phyloP scores from a whole-genome alignment of 2,329 filamentous ascomycete species.

The Colletotrichum theobromicola region DNA sequence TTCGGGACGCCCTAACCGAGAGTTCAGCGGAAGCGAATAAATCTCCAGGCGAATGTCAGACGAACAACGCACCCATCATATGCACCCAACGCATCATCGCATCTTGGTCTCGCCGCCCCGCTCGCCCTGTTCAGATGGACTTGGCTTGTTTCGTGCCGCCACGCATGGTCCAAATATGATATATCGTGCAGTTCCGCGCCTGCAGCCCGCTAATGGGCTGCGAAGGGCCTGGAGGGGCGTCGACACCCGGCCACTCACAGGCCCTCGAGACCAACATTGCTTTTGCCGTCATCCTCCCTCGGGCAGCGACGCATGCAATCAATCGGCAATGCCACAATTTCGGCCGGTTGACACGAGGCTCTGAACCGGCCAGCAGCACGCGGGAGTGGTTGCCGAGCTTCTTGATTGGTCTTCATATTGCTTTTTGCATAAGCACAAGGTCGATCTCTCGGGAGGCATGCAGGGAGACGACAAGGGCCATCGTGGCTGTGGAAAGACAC shows the following conservation, averaged over 20 bases:
- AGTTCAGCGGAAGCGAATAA: not conserved
- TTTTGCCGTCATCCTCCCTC: conserved; percentile 19
- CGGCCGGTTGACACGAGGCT: conserved; percentile 21
- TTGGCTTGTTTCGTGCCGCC: conserved; percentile 6
- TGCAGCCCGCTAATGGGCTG: not conserved
- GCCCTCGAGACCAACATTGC: conserved; percentile 1
- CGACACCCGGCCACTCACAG: conserved; percentile 3
- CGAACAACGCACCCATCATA: not conserved
- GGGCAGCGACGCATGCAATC: conserved; percentile 22
- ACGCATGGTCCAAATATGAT: conserved; percentile 5
- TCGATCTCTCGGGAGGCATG: conserved; percentile 19
- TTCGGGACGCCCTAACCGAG: not conserved
- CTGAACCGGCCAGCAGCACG: conserved; percentile 1
- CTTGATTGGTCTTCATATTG: conserved; percentile 11
- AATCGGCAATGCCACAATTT: conserved; percentile 17
- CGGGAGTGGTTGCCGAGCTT: not conserved
- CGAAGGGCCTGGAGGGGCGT: not conserved
- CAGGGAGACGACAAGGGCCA: conserved; percentile 7
- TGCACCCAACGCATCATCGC: not conserved
- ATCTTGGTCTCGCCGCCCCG: not conserved
- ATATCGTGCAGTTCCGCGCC: conserved; percentile 5
- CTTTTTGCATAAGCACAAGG: conserved; percentile 17
- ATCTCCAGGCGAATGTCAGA: not conserved
- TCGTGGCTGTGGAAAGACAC: conserved; percentile 15
- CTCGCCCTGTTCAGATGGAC: not conserved